phyloP scores from a whole-genome alignment of 768 basidiomycete species.

The Lactarius sanguifluus region DNA sequence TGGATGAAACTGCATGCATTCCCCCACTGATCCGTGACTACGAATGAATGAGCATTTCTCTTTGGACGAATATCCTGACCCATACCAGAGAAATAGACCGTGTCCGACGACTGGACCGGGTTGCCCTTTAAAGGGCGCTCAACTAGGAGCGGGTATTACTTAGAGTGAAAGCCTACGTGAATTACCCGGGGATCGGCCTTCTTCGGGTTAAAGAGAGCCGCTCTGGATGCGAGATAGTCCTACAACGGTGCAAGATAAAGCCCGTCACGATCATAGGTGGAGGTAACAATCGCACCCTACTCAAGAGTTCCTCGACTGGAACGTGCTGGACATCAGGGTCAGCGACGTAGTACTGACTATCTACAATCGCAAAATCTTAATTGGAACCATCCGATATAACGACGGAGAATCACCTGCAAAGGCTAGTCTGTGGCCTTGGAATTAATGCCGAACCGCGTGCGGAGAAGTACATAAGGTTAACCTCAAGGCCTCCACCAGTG shows the following conservation, averaged over 20 bases:
- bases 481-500: conserved; percentile 83
- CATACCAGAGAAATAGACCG: conserved; percentile 88
- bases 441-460: not conserved
- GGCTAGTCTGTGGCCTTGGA: conserved; percentile 39
- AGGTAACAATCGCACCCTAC: conserved; percentile 56
- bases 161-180: conserved; percentile 40
- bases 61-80: not conserved
- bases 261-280: too few relatives aligned
- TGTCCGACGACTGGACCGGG: conserved; percentile 85
- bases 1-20: conserved; percentile 90
- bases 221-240: conserved; percentile 82
- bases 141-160: not conserved
- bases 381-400: not conserved
- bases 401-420: conserved; percentile 63
- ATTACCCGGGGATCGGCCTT: conserved; percentile 65
- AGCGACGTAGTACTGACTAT: conserved; percentile 87
- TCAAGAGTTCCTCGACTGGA: conserved; percentile 80
- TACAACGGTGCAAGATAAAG: conserved; percentile 34
- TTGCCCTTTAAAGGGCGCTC: conserved; percentile 53
- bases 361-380: conserved; percentile 39
- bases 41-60: not conserved
- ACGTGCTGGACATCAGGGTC: conserved; percentile 80
- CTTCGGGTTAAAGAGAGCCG: conserved; percentile 70
- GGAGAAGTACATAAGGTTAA: conserved; percentile 36
- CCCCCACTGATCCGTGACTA: conserved; percentile 83